Evolutionary conservation across 2,329 filamentous ascomycete genomes (phyloP).

Genomic region (Trichoderma arundinaceum): DNA sequence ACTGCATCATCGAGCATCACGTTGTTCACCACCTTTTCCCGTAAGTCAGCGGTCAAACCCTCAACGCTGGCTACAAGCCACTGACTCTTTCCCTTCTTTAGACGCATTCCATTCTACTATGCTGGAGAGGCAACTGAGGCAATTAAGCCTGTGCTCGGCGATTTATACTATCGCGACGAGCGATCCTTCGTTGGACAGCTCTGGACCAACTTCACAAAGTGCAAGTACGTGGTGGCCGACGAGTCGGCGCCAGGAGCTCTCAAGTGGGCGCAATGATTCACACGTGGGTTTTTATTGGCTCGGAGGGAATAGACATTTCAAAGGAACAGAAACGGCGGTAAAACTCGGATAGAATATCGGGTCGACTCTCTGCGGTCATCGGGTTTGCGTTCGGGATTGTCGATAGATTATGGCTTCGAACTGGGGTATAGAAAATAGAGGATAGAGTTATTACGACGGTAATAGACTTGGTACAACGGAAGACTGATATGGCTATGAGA

Average conservation of each 20-base stretch:
- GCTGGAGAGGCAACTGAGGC: slow-evolving; percentile 26
- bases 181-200: slow-evolving; percentile 23
- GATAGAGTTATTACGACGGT: neutral
- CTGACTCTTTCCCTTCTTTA: neutral
- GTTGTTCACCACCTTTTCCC: slow-evolving; percentile 65
- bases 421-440: slow-evolving; percentile 1
- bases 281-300: neutral
- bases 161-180: slow-evolving; percentile 25
- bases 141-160: slow-evolving; percentile 28
- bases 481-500: neutral
- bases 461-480: slow-evolving; percentile 13
- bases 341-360: slow-evolving; percentile 21
- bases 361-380: neutral
- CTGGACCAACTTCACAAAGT: slow-evolving; percentile 27
- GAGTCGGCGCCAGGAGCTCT: slow-evolving; percentile 27
- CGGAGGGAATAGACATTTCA: neutral
- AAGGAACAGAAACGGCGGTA: neutral
- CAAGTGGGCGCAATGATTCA: slow-evolving; percentile 26
- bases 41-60: neutral
- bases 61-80: neutral
- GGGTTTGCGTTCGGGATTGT: neutral
- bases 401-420: slow-evolving; percentile 9
- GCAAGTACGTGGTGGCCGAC: slow-evolving; percentile 28
- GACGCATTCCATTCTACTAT: slow-evolving; percentile 30
- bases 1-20: slow-evolving; percentile 65